Evolutionary conservation across 805 yeast genomes (phyloP).

Genomic region (Saturnispora saitoi): DNA sequence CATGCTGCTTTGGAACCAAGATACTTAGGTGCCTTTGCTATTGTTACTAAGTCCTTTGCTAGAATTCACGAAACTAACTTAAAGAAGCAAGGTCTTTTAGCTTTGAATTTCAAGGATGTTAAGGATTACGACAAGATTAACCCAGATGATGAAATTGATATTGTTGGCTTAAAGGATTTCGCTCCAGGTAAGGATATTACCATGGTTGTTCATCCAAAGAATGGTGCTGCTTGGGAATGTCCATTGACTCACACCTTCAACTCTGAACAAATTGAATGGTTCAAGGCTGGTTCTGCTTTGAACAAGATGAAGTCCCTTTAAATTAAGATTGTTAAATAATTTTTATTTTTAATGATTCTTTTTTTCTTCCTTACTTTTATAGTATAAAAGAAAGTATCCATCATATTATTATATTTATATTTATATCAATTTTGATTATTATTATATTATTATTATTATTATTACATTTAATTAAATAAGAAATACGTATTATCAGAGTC

Average conservation of each 20-base stretch:
- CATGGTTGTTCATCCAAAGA: constrained; percentile 62
- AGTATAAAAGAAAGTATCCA: background rate
- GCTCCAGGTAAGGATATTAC: constrained; percentile 91
- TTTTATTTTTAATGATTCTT: background rate
- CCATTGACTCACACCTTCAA: constrained; percentile 95
- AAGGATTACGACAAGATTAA: constrained; percentile 91
- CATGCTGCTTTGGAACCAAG: constrained; percentile 99
- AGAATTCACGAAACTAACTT: constrained; percentile 99
- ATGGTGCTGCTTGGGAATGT: constrained; percentile 82
- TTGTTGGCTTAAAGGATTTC: constrained; percentile 71
- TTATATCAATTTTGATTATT: constrained; percentile 5
- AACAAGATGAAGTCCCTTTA: constrained; percentile 57
- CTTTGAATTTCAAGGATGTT: constrained; percentile 84
- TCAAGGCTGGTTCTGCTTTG: constrained; percentile 97
- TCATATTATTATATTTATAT: constrained; percentile 5
- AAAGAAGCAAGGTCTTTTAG: constrained; percentile 98
- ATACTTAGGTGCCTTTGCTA: constrained; percentile 96
- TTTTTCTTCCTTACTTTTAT: background rate
- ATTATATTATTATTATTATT: background rate
- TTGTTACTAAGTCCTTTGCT: constrained; percentile 95
- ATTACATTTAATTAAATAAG: background rate
- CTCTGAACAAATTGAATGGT: constrained; percentile 96
- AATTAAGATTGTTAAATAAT: constrained; percentile 5
- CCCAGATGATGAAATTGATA: constrained; percentile 83
- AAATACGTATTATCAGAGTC: constrained; percentile 20